These are phyloP conservation scores for Paecilomyces dactylethromorphus DNA, from an alignment of 2,329 filamentous ascomycete genomes.

Conservation along the genomic window DNA sequence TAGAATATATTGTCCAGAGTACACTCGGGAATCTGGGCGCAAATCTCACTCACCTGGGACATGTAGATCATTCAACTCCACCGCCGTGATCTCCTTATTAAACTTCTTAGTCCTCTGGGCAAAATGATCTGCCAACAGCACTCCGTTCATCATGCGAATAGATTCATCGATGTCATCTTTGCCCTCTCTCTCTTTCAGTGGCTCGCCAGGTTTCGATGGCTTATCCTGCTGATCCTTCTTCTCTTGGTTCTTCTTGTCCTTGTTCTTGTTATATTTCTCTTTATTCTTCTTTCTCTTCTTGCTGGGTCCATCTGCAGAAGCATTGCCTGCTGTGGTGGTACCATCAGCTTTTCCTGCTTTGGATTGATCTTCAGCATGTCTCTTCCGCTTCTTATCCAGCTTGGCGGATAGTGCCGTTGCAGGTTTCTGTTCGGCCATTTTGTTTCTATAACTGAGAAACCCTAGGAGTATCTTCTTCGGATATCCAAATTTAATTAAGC, in stretches of 20 bases:
- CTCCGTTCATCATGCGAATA: conserved; percentile 75
- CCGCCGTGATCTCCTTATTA: conserved; percentile 69
- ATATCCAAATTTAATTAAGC: neutral
- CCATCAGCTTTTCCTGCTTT: conserved; percentile 17
- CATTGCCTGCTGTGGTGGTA: conserved; percentile 9
- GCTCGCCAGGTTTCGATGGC: neutral
- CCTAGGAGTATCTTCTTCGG: neutral
- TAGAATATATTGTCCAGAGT: conserved; percentile 1
- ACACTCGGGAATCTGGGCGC: neutral
- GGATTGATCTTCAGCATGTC: conserved; percentile 24
- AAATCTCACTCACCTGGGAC: conserved; percentile 57
- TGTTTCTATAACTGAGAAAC: conserved; percentile 1
- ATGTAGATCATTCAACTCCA: conserved; percentile 78
- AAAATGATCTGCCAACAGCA: conserved; percentile 77
- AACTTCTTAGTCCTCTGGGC: conserved; percentile 72
- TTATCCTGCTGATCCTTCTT: conserved; percentile 16
- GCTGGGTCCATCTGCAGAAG: conserved; percentile 17
- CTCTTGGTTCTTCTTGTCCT: conserved; percentile 12
- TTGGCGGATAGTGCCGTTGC: conserved; percentile 23
- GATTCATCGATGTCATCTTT: conserved; percentile 72
- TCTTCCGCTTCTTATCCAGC: conserved; percentile 35
- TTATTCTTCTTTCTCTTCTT: conserved; percentile 26
- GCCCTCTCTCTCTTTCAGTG: conserved; percentile 43
- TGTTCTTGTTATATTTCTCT: conserved; percentile 12
- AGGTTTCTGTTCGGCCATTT: neutral